These are phyloP conservation scores for Catenaria anguillulae DNA, from an alignment of 371 early-diverging fungal genomes.

Conservation along the genomic window DNA sequence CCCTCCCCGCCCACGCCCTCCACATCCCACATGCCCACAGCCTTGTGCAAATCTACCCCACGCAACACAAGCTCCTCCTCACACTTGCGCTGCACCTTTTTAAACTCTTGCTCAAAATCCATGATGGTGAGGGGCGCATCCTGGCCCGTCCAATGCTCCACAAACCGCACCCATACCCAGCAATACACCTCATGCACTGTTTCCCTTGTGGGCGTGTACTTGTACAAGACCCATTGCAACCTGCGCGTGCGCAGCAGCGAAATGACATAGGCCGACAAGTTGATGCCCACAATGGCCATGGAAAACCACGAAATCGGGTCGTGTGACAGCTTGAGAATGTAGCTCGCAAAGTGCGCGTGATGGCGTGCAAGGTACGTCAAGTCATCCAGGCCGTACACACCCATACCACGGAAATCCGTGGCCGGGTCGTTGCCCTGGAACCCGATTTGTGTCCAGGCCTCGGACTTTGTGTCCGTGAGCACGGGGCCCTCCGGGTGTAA, in stretches of 20 bases:
- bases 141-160: slow-evolving; percentile 42
- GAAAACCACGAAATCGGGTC: slow-evolving; percentile 44
- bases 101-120: slow-evolving; percentile 56
- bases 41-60: no score
- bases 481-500: no score
- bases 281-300: slow-evolving; percentile 70
- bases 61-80: slow-evolving; percentile 24
- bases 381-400: slow-evolving; percentile 53
- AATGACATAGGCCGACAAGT: slow-evolving; percentile 52
- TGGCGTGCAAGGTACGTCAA: slow-evolving; percentile 47
- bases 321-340: slow-evolving; percentile 36
- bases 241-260: slow-evolving; percentile 44
- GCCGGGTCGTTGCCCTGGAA: slow-evolving; percentile 76
- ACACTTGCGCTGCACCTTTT: slow-evolving; percentile 32
- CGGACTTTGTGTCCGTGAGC: slow-evolving; percentile 31
- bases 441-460: slow-evolving; percentile 54
- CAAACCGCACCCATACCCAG: slow-evolving; percentile 47
- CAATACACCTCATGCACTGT: slow-evolving; percentile 56
- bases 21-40: no score
- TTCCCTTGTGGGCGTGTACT: slow-evolving; percentile 33
- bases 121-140: slow-evolving; percentile 42
- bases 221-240: slow-evolving; percentile 46
- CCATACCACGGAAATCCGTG: slow-evolving; percentile 80
- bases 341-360: slow-evolving; percentile 35
- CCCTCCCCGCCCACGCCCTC: no score